Percentiles rank a stretch among this genome's conserved stretches.
phyloP scores from a whole-genome alignment of 805 yeast genomes.

The Cyberlindnera subsufficiens region DNA sequence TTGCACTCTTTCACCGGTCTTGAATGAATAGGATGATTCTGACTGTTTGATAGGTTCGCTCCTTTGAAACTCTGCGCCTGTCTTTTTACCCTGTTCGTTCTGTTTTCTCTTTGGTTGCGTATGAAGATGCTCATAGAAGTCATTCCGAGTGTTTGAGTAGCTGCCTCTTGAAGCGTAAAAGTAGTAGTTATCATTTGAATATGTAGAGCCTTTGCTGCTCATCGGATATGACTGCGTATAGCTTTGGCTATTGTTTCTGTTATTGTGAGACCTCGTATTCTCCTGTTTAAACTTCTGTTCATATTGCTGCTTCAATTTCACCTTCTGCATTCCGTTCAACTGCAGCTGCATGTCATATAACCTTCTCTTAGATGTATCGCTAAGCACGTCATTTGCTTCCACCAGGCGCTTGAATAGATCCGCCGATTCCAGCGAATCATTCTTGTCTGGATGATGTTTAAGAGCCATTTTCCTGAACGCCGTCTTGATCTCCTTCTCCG shows the following conservation, averaged over 20 bases:
- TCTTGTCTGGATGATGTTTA: conserved; percentile 43
- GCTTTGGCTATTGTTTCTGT: neutral
- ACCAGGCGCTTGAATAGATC: conserved; percentile 28
- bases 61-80: conserved; percentile 1
- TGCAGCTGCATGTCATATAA: conserved; percentile 22
- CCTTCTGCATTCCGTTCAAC: neutral
- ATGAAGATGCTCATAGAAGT: neutral
- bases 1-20: neutral
- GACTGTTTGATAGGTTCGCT: neutral
- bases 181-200: neutral
- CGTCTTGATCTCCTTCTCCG: conserved; percentile 24
- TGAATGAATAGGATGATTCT: neutral
- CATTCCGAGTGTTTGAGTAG: neutral
- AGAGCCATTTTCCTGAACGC: conserved; percentile 37
- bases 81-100: neutral
- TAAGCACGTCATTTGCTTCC: conserved; percentile 28
- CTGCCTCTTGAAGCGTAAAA: neutral
- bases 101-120: conserved; percentile 1
- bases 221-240: too few species aligned
- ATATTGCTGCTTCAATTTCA: neutral
- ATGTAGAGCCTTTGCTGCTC: neutral
- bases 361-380: conserved; percentile 22
- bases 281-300: neutral
- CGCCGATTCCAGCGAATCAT: conserved; percentile 10
- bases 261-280: neutral